phyloP scores from a whole-genome alignment of 2,329 filamentous ascomycete genomes.

The Ciborinia camelliae region DNA sequence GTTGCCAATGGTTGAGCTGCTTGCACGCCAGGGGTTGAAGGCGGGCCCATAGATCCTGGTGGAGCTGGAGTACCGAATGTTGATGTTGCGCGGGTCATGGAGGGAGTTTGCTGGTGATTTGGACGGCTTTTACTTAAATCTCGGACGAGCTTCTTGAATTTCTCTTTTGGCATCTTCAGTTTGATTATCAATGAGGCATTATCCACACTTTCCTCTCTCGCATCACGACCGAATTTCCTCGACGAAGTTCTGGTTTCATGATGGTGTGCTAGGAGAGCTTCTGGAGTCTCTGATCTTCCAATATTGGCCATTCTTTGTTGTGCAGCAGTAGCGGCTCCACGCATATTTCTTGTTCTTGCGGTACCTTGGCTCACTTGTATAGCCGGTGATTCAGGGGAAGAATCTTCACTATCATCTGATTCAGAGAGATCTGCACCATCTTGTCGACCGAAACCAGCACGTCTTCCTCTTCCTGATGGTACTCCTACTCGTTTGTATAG shows the following conservation, averaged over 20 bases:
- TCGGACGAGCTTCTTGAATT: conserved; percentile 62
- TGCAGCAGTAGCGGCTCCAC: conserved; percentile 81
- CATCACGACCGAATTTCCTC: conserved; percentile 56
- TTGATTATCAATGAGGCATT: conserved; percentile 65
- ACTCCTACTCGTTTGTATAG: conserved; percentile 76
- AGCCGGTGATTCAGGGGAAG: conserved; percentile 79
- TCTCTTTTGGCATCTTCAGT: conserved; percentile 69
- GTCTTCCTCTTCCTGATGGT: conserved; percentile 52
- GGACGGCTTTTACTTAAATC: conserved; percentile 49
- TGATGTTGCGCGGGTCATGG: conserved; percentile 45
- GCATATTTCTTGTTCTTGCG: conserved; percentile 80
- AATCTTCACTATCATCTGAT: conserved; percentile 89
- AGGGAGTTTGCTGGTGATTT: conserved; percentile 41
- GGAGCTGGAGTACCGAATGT: conserved; percentile 47
- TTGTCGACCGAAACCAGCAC: conserved; percentile 46
- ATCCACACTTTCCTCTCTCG: conserved; percentile 75
- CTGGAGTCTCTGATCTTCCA: conserved; percentile 85
- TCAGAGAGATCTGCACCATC: conserved; percentile 65
- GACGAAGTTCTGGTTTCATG: conserved; percentile 70
- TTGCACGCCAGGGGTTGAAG: conserved; percentile 40
- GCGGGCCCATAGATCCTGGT: conserved; percentile 54
- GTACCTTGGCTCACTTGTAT: conserved; percentile 69
- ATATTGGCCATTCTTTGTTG: conserved; percentile 82
- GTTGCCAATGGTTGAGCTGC: conserved; percentile 29
- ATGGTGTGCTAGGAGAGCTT: conserved; percentile 64